Evolutionary conservation across 2,329 filamentous ascomycete genomes (phyloP), one percentile per base, ranked within the genome.

Genomic region (Grosmannia penicillata): DNA sequence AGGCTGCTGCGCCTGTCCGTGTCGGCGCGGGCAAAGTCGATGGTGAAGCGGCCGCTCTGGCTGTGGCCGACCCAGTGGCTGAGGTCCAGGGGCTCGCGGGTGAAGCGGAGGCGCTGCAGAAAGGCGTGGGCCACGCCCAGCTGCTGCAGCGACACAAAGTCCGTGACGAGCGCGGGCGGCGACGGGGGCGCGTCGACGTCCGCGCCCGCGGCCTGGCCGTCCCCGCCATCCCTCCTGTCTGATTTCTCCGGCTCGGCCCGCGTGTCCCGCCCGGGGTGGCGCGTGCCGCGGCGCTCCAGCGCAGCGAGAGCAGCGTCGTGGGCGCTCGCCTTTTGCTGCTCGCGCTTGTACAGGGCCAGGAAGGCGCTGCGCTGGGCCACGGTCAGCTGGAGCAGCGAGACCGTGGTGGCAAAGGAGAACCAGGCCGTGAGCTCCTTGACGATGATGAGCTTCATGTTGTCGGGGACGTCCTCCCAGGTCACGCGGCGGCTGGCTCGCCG

Each of bases 381-480:
- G 8, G 28, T 42, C 9, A 48, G 41, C 14, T 28, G n/a, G 13
- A 48, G 38, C 4, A 39, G 14, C 6, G 2, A 7, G 6, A 38
- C 18, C 13, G 38, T 35, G n/a, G 23, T 15, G 6, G 9, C 11
- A 21, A 39, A 43, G 17, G 35, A 6, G 26, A 38, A 37, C 33
- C 38, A 38, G 3, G 26, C 9, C 2, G 40, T 40, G 27, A 47
- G 19, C 33, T 45, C 39, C 18, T 43, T 40, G 37, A 48, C 36
- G 11, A 48, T 26, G n/a, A 41, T 36, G 8, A 48, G 43, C 36
- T 45, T 43, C 37, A 47, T 42, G 19, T 33, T 39, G 24, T 39
- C 36, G 0, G 46, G 39, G 13, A 48, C 32, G 17, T 28, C 24
- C 13, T 40, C 34, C 43, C 38, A 45, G 7, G 22, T 30, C 8